Evolutionary conservation across 352 stramenopile species (phyloP).

Genomic region (Blastocystis sp.): DNA sequence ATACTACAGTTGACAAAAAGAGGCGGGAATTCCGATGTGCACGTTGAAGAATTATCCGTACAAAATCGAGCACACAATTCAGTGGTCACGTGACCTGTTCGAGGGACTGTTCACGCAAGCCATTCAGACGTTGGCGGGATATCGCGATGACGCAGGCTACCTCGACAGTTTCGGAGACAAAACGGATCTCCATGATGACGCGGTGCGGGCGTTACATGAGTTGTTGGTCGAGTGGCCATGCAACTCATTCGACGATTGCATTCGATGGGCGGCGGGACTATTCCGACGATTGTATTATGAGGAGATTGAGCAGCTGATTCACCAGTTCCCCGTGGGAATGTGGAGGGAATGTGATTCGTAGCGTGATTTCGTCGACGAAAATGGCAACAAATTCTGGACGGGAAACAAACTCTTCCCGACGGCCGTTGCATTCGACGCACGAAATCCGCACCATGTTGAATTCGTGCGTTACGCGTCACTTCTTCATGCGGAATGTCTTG

Average conservation of each 20-base stretch:
- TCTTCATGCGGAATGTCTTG: constrained; percentile 73
- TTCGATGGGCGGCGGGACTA: constrained; percentile 85
- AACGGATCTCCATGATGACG: constrained; percentile 15
- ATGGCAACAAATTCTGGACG: constrained; percentile 92
- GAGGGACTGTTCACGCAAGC: constrained; percentile 93
- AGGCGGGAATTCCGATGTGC: constrained; percentile 98
- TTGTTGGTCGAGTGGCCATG: constrained; percentile 1
- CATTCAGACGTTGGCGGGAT: constrained; percentile 86
- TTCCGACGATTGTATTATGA: constrained; percentile 96
- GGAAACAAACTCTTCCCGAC: constrained; percentile 87
- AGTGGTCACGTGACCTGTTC: constrained; percentile 96
- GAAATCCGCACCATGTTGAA: constrained; percentile 66
- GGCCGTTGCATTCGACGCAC: constrained; percentile 77
- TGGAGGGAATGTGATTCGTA: neutral
- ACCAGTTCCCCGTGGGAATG: constrained; percentile 84
- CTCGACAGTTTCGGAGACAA: constrained; percentile 29
- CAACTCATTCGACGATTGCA: constrained; percentile 86
- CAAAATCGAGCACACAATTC: constrained; percentile 92
- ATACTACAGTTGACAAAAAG: constrained; percentile 55
- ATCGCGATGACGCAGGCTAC: constrained; percentile 67
- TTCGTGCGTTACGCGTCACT: constrained; percentile 88
- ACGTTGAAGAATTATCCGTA: constrained; percentile 99
- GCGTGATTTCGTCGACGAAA: constrained; percentile 76
- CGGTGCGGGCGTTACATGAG: constrained; percentile 13
- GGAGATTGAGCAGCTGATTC: constrained; percentile 88